Evolutionary conservation across 768 basidiomycete genomes (phyloP), one percentile per base, ranked within the genome.

Genomic region (Leccinum disarticulatum): DNA sequence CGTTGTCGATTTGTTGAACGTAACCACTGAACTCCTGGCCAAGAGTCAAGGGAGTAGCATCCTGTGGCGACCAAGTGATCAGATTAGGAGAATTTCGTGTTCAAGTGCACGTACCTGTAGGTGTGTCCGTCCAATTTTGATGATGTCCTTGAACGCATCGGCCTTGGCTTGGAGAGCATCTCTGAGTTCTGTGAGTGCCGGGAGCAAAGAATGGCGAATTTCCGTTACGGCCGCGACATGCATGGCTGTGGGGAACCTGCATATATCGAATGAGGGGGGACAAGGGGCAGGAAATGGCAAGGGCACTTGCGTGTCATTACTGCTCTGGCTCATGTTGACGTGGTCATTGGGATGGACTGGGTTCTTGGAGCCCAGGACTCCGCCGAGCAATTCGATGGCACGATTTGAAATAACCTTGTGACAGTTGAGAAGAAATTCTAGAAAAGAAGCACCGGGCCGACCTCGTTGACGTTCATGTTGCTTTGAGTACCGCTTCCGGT

Each of bases 391-490:
- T 78, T 99, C 94, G 70, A 98, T 99, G 35, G 97, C 97, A 60
- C 96, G 88, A 75, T 99, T 99, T 27, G 95, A 96, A 71, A 99
- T 95, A 68, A 98, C 95, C 92, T 94, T 59, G 25, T 4, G 25
- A 43, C 0, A 8, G 33, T 52, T 58, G 15, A 54, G 38, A 59
- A 6, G 22, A 36, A 28, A 28, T 8, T 48, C 36, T 22, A 1
- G 4, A 38, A 22, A 31, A 49, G 27, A 28, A 41, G 54, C 7
- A 11, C n/a, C 3, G 17, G 33, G 56, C 74, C 25, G 46, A 90
- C 93, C 85, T 99, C 97, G 73, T 99, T 99, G 61, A 86, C 93
- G 74, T 93, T 99, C 97, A 99, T 99, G 80, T 99, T 99, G 71
- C 91, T 95, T 76, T 99, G 97, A 2, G 97, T 99, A 19, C 97